Evolutionary conservation across 1,284 basidiomycete species (phyloP).

Genomic region (Apiotrichum laibachii): DNA sequence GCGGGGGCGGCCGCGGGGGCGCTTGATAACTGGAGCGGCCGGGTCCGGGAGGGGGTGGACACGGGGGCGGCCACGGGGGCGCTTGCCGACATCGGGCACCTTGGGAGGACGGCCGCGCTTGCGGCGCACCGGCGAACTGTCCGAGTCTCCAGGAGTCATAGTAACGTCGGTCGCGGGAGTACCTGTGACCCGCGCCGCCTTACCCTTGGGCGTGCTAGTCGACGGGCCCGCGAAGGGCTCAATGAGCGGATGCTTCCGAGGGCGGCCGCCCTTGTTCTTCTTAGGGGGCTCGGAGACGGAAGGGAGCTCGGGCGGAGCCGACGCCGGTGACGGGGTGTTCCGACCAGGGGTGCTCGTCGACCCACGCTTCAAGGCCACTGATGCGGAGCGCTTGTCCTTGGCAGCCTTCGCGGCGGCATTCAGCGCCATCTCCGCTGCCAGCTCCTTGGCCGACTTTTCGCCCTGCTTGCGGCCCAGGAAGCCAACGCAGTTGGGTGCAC

Average conservation of each 20-base stretch:
- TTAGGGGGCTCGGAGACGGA: not conserved
- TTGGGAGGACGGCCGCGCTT: conserved; percentile 7
- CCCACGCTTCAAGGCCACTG: not conserved
- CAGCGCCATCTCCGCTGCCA: conserved; percentile 22
- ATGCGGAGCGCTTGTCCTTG: conserved; percentile 2
- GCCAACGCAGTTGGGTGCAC: conserved; percentile 47
- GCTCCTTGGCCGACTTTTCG: conserved; percentile 31
- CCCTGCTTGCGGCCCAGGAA: conserved; percentile 45
- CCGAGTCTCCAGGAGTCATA: too few relatives aligned
- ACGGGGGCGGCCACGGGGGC: conserved; percentile 18
- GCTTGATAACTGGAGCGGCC: not conserved
- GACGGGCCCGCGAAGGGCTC: too few relatives aligned
- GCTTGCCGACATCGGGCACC: not conserved
- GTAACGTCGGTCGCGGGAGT: not conserved
- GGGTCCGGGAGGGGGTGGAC: conserved; percentile 19
- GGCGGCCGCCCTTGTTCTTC: too few relatives aligned
- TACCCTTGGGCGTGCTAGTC: too few relatives aligned
- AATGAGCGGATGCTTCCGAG: too few relatives aligned
- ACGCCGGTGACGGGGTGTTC: not conserved
- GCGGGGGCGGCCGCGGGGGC: conserved; percentile 14
- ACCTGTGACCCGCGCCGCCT: not conserved
- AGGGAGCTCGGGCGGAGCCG: not conserved
- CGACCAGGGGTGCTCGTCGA: not conserved
- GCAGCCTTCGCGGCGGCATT: not conserved
- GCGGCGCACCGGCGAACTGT: not conserved